A percentile compares a stretch with the other conserved stretches of the same genome.
phyloP scores from a whole-genome alignment of 805 yeast genomes.

The Lipomyces oligophaga region DNA sequence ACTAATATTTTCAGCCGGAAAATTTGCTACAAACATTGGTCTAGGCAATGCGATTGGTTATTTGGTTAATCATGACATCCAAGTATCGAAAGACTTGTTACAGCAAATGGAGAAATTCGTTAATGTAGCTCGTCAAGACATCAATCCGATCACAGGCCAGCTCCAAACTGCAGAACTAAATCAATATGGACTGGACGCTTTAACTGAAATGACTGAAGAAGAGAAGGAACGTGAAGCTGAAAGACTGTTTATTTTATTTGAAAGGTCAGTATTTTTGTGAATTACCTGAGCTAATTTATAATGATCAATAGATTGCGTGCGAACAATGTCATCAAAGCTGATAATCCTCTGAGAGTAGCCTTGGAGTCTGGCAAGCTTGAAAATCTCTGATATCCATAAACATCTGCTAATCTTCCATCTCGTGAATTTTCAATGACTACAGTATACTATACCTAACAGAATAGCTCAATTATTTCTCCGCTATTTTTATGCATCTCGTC shows the following conservation, averaged over 20 bases:
- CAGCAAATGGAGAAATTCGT: slow-evolving; percentile 1
- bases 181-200: not conserved
- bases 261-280: slow-evolving; percentile 31
- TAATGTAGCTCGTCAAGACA: not conserved
- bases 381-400: slow-evolving; percentile 4
- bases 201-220: slow-evolving; percentile 40
- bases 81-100: slow-evolving; percentile 21
- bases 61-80: slow-evolving; percentile 27
- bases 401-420: too few species aligned
- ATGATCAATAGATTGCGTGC: slow-evolving; percentile 24
- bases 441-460: too few species aligned
- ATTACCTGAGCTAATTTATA: not conserved
- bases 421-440: too few species aligned
- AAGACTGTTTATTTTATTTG: slow-evolving; percentile 42
- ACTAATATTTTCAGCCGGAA: slow-evolving; percentile 10
- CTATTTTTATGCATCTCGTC: too few species aligned
- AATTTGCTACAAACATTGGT: slow-evolving; percentile 32
- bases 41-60: slow-evolving; percentile 35
- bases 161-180: slow-evolving; percentile 9
- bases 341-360: slow-evolving; percentile 43
- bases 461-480: too few species aligned
- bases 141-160: slow-evolving; percentile 36
- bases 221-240: slow-evolving; percentile 48
- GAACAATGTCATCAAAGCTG: slow-evolving; percentile 40
- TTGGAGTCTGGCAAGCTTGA: slow-evolving; percentile 20